These are phyloP conservation scores for Noccaea bulbosa DNA, from an alignment of 345 rosid species.

Conservation along the genomic window DNA sequence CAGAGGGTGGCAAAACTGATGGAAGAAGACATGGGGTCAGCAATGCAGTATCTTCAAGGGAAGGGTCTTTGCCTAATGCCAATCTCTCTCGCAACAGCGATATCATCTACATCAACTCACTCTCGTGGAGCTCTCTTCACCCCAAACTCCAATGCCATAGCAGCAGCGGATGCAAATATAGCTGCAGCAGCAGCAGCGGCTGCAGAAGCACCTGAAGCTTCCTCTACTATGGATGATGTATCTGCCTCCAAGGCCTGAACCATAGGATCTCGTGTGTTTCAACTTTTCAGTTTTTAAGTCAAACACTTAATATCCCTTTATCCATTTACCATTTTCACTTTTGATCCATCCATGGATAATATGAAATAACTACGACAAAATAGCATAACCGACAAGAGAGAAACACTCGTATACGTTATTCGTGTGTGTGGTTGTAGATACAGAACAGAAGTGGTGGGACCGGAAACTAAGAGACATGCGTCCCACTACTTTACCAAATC, in stretches of 20 bases:
- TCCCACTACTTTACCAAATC: slow-evolving; percentile 42
- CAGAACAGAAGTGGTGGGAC: slow-evolving; percentile 39
- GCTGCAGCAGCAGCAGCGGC: slow-evolving; percentile 9
- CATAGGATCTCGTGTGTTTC: slow-evolving; percentile 22
- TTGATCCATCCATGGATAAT: slow-evolving; percentile 30
- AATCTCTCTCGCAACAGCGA: slow-evolving; percentile 87
- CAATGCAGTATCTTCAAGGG: slow-evolving; percentile 97
- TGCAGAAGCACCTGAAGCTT: slow-evolving; percentile 36
- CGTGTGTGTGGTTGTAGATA: slow-evolving; percentile 30
- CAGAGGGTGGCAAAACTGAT: slow-evolving; percentile 90
- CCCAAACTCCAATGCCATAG: slow-evolving; percentile 17
- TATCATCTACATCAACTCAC: slow-evolving; percentile 72
- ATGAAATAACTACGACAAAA: background rate
- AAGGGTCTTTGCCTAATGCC: slow-evolving; percentile 99
- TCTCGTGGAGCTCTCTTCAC: slow-evolving; percentile 51
- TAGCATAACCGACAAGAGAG: slow-evolving; percentile 33
- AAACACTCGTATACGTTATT: slow-evolving; percentile 33
- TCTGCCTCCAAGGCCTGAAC: slow-evolving; percentile 69
- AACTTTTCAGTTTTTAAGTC: slow-evolving; percentile 34
- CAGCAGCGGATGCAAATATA: slow-evolving; percentile 32
- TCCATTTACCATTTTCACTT: slow-evolving; percentile 37
- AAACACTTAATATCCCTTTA: slow-evolving; percentile 21
- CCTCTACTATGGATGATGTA: slow-evolving; percentile 66
- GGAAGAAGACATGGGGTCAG: slow-evolving; percentile 99
- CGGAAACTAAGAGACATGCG: slow-evolving; percentile 33